Conservation (phyloP, 2,329 filamentous ascomycete genomes). For the Cryphonectria radicalis region DNA sequence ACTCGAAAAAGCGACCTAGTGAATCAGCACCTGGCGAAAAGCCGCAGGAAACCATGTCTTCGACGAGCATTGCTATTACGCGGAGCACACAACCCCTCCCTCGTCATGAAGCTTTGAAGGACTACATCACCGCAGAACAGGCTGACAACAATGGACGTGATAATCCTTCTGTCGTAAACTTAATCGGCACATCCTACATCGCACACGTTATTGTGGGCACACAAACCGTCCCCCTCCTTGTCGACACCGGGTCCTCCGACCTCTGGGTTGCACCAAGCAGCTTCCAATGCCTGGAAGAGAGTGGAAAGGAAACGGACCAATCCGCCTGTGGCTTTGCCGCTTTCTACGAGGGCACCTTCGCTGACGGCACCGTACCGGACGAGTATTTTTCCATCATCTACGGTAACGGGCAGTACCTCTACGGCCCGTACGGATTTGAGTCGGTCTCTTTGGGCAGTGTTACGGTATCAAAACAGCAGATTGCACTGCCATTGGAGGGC, state of each 20-base stretch:
- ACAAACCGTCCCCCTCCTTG: constrained; percentile 34
- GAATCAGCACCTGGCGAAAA: background rate
- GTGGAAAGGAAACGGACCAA: background rate
- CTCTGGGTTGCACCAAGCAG: constrained; percentile 20
- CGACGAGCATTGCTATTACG: background rate
- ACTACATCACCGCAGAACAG: background rate
- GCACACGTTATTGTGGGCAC: constrained; percentile 35
- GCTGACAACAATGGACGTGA: background rate
- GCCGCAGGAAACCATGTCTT: background rate
- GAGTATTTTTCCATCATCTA: constrained; percentile 26
- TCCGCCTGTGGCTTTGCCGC: constrained; percentile 14
- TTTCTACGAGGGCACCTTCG: constrained; percentile 4
- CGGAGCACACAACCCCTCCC: background rate
- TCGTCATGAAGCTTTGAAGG: constrained; percentile 4
- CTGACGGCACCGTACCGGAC: constrained; percentile 6
- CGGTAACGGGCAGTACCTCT: constrained; percentile 19
- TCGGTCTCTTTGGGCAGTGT: constrained; percentile 18
- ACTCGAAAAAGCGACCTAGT: background rate
- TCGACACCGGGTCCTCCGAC: constrained; percentile 37
- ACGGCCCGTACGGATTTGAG: constrained; percentile 22
- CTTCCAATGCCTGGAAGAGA: constrained; percentile 24
- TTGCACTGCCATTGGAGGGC: constrained; percentile 20
- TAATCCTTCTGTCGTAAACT: background rate
- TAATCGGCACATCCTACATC: constrained; percentile 32
- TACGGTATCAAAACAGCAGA: constrained; percentile 17